Conservation (phyloP, 164 flowering plant genomes). For the Paratinospora sagittata region DNA sequence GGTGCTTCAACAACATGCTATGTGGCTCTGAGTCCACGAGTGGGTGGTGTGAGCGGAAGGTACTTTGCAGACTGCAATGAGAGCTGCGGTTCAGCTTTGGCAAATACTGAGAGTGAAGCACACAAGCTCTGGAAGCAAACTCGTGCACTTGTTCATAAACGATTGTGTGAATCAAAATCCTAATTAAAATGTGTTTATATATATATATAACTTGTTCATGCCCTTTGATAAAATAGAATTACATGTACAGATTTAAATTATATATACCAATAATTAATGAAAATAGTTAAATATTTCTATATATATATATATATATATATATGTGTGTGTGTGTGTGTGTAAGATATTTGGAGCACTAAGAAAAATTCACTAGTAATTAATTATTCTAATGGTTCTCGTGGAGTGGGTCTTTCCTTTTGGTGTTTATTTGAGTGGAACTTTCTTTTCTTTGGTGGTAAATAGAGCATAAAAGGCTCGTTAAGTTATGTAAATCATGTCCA, state of each 20-base stretch:
- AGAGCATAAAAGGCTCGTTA: too few relatives aligned
- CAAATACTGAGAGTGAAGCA: constrained; percentile 60
- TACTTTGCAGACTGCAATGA: constrained; percentile 93
- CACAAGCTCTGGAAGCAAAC: constrained; percentile 67
- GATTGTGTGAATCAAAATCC: constrained; percentile 17
- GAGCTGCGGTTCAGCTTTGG: constrained; percentile 56
- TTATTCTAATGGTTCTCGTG: too few relatives aligned
- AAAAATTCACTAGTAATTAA: too few relatives aligned
- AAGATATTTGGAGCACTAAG: not conserved
- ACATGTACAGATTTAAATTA: not conserved
- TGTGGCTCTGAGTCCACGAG: constrained; percentile 55
- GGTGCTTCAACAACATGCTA: constrained; percentile 92
- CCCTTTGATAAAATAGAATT: not conserved
- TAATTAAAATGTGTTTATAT: too few relatives aligned
- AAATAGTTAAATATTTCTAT: too few relatives aligned
- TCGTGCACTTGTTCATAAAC: constrained; percentile 39
- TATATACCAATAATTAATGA: too few relatives aligned
- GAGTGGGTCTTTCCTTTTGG: too few relatives aligned
- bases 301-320: too few relatives aligned
- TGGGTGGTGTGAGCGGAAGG: constrained; percentile 63
- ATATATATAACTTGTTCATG: not conserved
- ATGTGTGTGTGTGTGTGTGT: too few relatives aligned
- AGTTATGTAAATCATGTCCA: too few relatives aligned
- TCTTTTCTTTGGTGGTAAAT: too few relatives aligned
- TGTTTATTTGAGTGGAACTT: too few relatives aligned